A percentile compares a stretch with the other conserved stretches of the same genome.
These are phyloP conservation scores for Saccharomyces pastorianus DNA, from an alignment of 1,139 yeast genomes.

Conservation along the genomic window DNA sequence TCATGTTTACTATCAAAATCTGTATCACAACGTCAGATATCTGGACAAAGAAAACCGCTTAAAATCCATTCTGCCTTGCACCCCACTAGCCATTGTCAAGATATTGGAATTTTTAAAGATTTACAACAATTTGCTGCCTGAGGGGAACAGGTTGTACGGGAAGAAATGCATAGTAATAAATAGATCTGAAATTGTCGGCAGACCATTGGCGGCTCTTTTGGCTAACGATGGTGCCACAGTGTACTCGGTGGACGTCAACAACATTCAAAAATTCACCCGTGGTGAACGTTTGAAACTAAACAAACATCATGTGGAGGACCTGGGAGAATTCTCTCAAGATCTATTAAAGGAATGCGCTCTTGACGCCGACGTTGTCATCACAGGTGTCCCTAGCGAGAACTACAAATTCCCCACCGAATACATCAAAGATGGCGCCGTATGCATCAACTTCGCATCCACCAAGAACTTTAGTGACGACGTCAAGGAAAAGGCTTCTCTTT, in stretches of 20 bases:
- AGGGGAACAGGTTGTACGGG: constrained; percentile 89
- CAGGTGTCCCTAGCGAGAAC: constrained; percentile 81
- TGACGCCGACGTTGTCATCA: constrained; percentile 81
- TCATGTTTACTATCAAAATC: constrained; percentile 81
- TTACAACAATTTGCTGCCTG: constrained; percentile 70
- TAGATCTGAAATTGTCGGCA: constrained; percentile 92
- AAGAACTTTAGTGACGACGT: constrained; percentile 74
- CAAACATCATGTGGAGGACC: constrained; percentile 76
- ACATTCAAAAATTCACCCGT: constrained; percentile 84
- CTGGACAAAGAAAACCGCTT: constrained; percentile 60
- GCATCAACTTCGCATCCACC: constrained; percentile 81
- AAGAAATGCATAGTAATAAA: constrained; percentile 85
- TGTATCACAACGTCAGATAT: constrained; percentile 85
- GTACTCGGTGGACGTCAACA: constrained; percentile 80
- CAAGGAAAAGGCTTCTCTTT: constrained; percentile 77
- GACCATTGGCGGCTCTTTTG: constrained; percentile 89
- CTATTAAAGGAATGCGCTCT: constrained; percentile 56
- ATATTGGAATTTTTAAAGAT: constrained; percentile 84
- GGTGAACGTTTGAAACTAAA: constrained; percentile 82
- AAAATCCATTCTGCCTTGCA: constrained; percentile 89
- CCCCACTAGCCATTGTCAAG: constrained; percentile 91
- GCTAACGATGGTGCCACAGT: constrained; percentile 98
- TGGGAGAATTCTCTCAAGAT: constrained; percentile 39
- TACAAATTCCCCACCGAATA: constrained; percentile 82
- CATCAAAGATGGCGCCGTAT: constrained; percentile 80